phyloP scores from a whole-genome alignment of 805 yeast genomes.

The Wickerhamiella domercqiae region DNA sequence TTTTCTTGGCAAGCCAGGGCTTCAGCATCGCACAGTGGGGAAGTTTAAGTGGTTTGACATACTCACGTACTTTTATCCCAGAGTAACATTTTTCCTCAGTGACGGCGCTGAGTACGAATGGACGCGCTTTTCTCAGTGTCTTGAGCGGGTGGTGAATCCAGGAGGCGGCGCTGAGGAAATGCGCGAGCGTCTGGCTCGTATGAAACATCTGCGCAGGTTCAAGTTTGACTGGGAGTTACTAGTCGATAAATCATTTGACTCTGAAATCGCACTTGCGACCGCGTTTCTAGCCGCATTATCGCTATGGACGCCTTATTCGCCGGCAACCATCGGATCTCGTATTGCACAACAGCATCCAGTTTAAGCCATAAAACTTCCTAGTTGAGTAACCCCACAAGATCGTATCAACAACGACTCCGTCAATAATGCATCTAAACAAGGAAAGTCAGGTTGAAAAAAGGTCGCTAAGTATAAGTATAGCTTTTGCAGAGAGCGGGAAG shows the following conservation, averaged over 20 bases:
- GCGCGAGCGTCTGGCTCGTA: slow-evolving; percentile 39
- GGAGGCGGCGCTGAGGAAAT: slow-evolving; percentile 42
- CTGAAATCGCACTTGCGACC: slow-evolving; percentile 42
- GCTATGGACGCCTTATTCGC: slow-evolving; percentile 36
- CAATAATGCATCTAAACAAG: too few relatives aligned
- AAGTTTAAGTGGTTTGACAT: slow-evolving; percentile 28
- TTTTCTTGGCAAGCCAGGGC: slow-evolving; percentile 38
- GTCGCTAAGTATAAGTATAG: too few relatives aligned
- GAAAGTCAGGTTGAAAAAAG: too few relatives aligned
- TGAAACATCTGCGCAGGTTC: slow-evolving; percentile 41
- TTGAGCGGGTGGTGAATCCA: slow-evolving; percentile 40
- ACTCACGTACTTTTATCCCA: slow-evolving; percentile 28
- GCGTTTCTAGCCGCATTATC: slow-evolving; percentile 47
- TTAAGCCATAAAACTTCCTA: too few relatives aligned
- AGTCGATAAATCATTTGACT: slow-evolving; percentile 34
- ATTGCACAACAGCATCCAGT: too few relatives aligned
- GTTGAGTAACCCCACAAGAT: too few relatives aligned
- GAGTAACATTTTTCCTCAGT: slow-evolving; percentile 32
- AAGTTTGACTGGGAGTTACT: slow-evolving; percentile 44
- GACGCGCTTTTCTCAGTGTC: slow-evolving; percentile 36
- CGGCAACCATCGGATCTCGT: slow-evolving; percentile 5
- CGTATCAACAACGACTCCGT: too few relatives aligned
- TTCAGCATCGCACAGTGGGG: slow-evolving; percentile 31
- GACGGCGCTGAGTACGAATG: slow-evolving; percentile 44
- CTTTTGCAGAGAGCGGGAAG: too few relatives aligned